Base-by-base conservation (phyloP, 192 early-diverging fungal genomes). In the Rhizophagus prolifer region DNA sequence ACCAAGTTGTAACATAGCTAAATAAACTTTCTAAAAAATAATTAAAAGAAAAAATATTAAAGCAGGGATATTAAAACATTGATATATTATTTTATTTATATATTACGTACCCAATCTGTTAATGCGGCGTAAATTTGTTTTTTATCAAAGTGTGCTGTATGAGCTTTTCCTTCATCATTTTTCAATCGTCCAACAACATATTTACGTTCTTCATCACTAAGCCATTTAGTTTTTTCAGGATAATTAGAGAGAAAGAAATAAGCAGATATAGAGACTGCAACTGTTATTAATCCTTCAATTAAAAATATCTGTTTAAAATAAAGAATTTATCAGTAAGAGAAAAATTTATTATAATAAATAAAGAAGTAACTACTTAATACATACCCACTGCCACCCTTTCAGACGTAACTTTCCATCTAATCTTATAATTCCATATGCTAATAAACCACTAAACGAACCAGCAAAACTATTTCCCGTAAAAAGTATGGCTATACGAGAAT, bases 361-460 rank as follows among this genome's bases (percentile, higher is more conserved):
- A 19, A 83, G 9, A 58, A 16, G 14, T 13, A 34, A 38, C 1
- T 7, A 3, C 16, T 31, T 14, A 19, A 14, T 36, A 21, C 16
- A 10, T 63, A 79, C 62, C 82, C 86, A 89, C 63, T 85, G 88
- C 90, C 90, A 91, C 1, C 83, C 84, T 75, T 47, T 38, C 3
- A 88, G 77, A 4, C 84, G 86, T 4, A 58, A 65, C 38, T 79
- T 63, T 59, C 86, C 86, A 21, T 92, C 80, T 84, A 92, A 87
- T 70, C 84, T 80, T 34, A 82, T 74, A 60, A 91, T 88, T 72
- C 86, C 88, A 81, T 89, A 91, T 59, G 89, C 92, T 58, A 91
- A 77, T 0, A 92, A 82, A 63, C 89, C 91, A 19, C 88, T 89
- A 71, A 92, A 86, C 26, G 85, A 86, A 50, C 86, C 86, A 30